Evolutionary conservation across 257 asterid genomes (phyloP).

Genomic region (Solanum piurae): DNA sequence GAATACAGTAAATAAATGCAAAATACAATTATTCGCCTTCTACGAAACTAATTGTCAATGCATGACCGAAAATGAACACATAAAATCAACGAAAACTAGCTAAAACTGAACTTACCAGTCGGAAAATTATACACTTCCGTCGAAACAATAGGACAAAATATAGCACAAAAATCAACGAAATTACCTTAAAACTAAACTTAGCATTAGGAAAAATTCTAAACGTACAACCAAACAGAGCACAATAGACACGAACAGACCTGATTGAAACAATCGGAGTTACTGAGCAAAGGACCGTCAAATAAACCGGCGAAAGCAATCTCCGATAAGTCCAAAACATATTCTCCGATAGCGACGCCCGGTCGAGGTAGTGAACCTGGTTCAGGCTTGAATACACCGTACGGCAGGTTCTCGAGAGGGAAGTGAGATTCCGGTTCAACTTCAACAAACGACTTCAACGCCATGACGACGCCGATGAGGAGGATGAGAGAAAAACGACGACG

Average conservation of each 20-base stretch:
- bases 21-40: neutral
- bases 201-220: neutral
- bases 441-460: slow-evolving; percentile 71
- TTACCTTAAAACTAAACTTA: neutral
- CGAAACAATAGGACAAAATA: neutral
- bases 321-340: slow-evolving; percentile 67
- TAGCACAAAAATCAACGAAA: neutral
- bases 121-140: neutral
- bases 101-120: neutral
- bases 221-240: neutral
- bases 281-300: slow-evolving; percentile 61
- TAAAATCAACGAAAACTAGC: neutral
- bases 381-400: slow-evolving; percentile 84
- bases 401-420: slow-evolving; percentile 90
- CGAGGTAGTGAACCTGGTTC: slow-evolving; percentile 43
- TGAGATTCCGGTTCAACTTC: slow-evolving; percentile 74
- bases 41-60: neutral
- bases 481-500: neutral
- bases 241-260: slow-evolving; percentile 32
- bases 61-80: neutral
- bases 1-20: neutral
- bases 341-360: slow-evolving; percentile 86
- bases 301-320: slow-evolving; percentile 61
- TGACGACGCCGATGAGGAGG: neutral
- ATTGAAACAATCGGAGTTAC: slow-evolving; percentile 55